Evolutionary conservation across 1,284 basidiomycete genomes (phyloP).

Genomic region (Pisolithus thermaeus): DNA sequence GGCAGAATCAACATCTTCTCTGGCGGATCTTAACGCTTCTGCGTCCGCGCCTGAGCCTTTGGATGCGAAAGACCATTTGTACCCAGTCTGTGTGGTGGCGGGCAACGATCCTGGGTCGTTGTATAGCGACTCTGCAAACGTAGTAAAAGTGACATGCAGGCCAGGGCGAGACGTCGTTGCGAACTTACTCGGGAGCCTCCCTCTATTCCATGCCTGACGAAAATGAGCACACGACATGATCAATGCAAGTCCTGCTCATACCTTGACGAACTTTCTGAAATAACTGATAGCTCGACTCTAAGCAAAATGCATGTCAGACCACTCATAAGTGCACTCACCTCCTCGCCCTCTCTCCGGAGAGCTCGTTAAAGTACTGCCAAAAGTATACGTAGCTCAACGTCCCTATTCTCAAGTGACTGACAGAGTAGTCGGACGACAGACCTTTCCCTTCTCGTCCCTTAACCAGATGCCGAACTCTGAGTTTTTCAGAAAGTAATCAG

Average conservation of each 20-base stretch:
- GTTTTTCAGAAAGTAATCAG: constrained; percentile 74
- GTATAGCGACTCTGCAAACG: constrained; percentile 48
- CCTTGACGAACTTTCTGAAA: constrained; percentile 80
- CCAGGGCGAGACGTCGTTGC: background rate
- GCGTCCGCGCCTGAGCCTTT: constrained; percentile 44
- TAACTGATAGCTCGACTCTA: constrained; percentile 44
- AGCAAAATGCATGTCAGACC: constrained; percentile 12
- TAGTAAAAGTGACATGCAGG: background rate
- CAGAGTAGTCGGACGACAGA: constrained; percentile 25
- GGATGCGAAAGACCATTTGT: constrained; percentile 55
- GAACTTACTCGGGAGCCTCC: constrained; percentile 55
- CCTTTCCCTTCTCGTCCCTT: constrained; percentile 73
- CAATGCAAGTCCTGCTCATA: constrained; percentile 21
- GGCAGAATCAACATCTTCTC: constrained; percentile 54
- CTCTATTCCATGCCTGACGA: constrained; percentile 68
- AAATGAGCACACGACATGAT: background rate
- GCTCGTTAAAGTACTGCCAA: constrained; percentile 66
- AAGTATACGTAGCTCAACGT: background rate
- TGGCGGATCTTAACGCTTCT: constrained; percentile 50
- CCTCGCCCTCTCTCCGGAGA: constrained; percentile 67
- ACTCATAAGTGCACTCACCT: constrained; percentile 44
- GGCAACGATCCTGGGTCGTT: constrained; percentile 47
- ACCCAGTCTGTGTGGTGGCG: constrained; percentile 55
- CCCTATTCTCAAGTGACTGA: background rate
- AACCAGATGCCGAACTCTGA: constrained; percentile 74